Percentiles rank a stretch among this genome's conserved stretches.
phyloP scores from a whole-genome alignment of 2,329 filamentous ascomycete species.

The Helotiales sp. region DNA sequence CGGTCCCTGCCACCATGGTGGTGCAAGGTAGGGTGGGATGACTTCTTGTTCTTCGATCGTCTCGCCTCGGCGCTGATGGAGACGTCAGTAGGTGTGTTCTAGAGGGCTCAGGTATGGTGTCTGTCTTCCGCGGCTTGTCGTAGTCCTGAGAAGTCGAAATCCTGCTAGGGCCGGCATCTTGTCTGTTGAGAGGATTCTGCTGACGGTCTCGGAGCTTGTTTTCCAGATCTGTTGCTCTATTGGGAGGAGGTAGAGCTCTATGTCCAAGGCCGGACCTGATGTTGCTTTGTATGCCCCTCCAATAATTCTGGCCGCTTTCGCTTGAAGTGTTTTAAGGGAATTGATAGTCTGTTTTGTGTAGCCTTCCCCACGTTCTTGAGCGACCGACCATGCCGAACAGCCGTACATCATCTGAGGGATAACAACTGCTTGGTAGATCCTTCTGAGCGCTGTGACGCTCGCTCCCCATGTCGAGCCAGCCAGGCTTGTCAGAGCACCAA shows the following conservation, averaged over 20 bases:
- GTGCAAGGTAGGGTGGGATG: constrained; percentile 15
- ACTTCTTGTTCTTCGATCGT: constrained; percentile 21
- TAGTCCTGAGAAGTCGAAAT: constrained; percentile 13
- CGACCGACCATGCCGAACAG: constrained; percentile 37
- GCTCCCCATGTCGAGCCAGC: constrained; percentile 17
- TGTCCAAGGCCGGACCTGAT: constrained; percentile 34
- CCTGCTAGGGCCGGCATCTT: constrained; percentile 16
- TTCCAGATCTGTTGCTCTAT: constrained; percentile 25
- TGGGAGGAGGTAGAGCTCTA: constrained; percentile 30
- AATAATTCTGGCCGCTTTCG: constrained; percentile 36
- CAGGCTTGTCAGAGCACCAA: constrained; percentile 15
- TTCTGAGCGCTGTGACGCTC: constrained; percentile 7
- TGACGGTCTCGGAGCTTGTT: constrained; percentile 14
- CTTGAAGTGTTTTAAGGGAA: constrained; percentile 28
- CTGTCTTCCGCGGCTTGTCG: constrained; percentile 13
- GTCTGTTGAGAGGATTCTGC: too few species aligned
- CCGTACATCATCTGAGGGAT: constrained; percentile 43
- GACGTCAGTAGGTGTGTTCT: constrained; percentile 20
- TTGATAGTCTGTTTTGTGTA: constrained; percentile 30
- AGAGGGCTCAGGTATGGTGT: background rate
- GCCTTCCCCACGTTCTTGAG: constrained; percentile 27
- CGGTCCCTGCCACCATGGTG: background rate
- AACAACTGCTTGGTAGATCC: too few species aligned
- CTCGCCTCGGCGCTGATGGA: constrained; percentile 9
- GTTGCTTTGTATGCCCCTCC: constrained; percentile 37